Evolutionary conservation across 2,329 filamentous ascomycete species (phyloP).

Genomic region (Diaporthe citrichinensis): DNA sequence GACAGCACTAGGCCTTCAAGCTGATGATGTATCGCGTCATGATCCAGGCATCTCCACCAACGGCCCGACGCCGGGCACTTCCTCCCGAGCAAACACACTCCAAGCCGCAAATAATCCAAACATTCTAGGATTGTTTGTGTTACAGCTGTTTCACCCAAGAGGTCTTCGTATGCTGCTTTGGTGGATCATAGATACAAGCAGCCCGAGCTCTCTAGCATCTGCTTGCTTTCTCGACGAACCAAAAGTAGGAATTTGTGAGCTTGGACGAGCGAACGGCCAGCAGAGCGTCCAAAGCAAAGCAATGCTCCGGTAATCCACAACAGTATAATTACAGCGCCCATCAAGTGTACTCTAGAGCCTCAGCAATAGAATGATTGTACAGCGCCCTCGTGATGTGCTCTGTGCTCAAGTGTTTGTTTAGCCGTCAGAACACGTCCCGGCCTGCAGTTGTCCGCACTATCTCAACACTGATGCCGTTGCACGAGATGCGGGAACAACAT

Average conservation of each 20-base stretch:
- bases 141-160: neutral
- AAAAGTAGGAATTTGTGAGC: neutral
- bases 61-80: neutral
- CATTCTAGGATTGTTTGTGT: neutral
- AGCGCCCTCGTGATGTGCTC: neutral
- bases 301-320: neutral
- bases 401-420: no score
- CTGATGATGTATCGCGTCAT: neutral
- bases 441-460: neutral
- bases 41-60: neutral
- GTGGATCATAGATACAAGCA: neutral
- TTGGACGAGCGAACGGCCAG: neutral
- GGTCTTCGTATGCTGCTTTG: neutral
- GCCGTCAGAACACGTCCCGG: neutral
- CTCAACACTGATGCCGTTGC: neutral
- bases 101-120: neutral
- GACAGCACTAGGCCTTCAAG: neutral
- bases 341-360: fast-evolving
- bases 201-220: neutral
- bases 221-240: neutral
- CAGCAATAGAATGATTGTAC: neutral
- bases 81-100: neutral
- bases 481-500: neutral
- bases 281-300: neutral
- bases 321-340: neutral